A percentile compares a stretch with the other conserved stretches of the same genome.
These are phyloP conservation scores for Fusarium oxysporum DNA, from an alignment of 2,329 filamentous ascomycete genomes.

Conservation along the genomic window DNA sequence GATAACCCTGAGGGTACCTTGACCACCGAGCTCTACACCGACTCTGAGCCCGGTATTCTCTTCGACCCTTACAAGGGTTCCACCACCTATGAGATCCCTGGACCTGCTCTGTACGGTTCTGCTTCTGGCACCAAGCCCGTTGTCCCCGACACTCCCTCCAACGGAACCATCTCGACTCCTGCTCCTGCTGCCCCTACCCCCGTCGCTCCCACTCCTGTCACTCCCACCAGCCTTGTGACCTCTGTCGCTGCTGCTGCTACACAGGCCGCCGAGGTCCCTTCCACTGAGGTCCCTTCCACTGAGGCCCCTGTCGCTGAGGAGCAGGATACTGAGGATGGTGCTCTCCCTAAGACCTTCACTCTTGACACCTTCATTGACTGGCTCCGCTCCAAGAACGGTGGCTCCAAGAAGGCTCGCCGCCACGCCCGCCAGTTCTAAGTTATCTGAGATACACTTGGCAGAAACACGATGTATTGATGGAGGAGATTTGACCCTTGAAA, in stretches of 20 bases:
- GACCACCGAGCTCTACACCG: conserved; percentile 48
- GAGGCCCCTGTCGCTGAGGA: background rate
- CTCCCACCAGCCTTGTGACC: background rate
- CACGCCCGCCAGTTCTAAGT: conserved; percentile 40
- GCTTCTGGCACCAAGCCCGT: conserved; percentile 22
- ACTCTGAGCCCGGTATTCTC: conserved; percentile 48
- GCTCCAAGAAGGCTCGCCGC: conserved; percentile 29
- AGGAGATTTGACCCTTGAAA: background rate
- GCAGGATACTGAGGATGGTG: background rate
- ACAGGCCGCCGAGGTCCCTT: background rate
- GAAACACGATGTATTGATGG: fast-evolving
- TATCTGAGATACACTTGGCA: background rate
- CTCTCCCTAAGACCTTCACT: conserved; percentile 41
- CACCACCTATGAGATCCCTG: conserved; percentile 45
- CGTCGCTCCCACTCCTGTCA: conserved; percentile 8
- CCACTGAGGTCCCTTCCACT: background rate
- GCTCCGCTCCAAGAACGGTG: conserved; percentile 21
- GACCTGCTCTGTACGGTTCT: conserved; percentile 45
- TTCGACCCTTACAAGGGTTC: conserved; percentile 48
- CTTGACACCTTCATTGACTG: conserved; percentile 42
- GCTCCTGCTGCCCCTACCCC: background rate
- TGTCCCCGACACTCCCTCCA: conserved; percentile 14
- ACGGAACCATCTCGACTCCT: conserved; percentile 16
- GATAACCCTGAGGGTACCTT: conserved; percentile 50
- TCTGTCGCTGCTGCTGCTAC: background rate